Evolutionary conservation across 208 protist species (phyloP), one percentile per base, ranked within the genome.

Genomic region (Trypanosoma grayi): DNA sequence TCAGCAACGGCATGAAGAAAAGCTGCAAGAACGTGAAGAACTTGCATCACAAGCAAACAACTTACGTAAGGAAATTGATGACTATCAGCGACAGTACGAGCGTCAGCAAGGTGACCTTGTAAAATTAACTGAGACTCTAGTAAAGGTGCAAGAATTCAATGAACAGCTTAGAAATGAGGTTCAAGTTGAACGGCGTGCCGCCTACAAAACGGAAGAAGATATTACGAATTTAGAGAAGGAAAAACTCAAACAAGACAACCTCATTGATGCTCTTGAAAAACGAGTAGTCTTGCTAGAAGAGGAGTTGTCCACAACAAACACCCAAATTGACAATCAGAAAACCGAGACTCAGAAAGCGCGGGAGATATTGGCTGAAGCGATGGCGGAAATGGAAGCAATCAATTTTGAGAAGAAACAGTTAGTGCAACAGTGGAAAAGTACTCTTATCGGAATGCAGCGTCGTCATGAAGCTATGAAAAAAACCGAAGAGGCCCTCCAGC

Each of bases 401-500:
- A 83, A 93, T 34, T 91, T 97, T 70, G 93, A 98, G 54, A 97
- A 98, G 69, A 97, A 98, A 76, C 89, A 97, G 57, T 80, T 98
- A 11, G 72, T 98, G 2, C 85, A 97, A 72, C 90, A 98, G 66
- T 98, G 93, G 93, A 90, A 93, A 55, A 95, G 81, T 60, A 93
- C 85, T 36, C 70, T 97, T 25, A 83, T 97, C 24, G 96, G 92
- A 7, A 97, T 98, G 84, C 90, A 97, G 66, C 79, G 94, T n/a
- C 79, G 94, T 16, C 93, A 98, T 59, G 93, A 97, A 53, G 93
- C 92, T 6, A 73, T 98, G 47, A 81, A 84, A 58, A 96, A 88
- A 50, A 95, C 92, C 5, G 95, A 98, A 70, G 83, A 97, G 40
- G 94, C 92, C 9, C 72, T 98, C 24, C 67, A 90, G 44, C 72